These are phyloP conservation scores for Pelargonium nanum DNA, from an alignment of 345 rosid species.

Conservation along the genomic window DNA sequence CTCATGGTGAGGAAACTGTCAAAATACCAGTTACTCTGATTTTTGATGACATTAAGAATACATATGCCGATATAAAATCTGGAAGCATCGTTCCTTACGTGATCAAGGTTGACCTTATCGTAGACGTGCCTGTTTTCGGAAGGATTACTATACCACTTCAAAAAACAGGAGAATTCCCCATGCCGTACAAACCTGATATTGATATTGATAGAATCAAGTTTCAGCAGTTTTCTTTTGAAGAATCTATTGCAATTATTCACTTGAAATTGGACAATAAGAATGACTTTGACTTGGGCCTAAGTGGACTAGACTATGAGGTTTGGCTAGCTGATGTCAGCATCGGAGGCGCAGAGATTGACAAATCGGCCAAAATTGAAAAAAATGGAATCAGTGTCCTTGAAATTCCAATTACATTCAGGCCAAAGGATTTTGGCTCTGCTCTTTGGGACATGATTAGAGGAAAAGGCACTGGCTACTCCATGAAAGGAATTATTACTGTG, in stretches of 20 bases:
- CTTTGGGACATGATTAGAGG: slow-evolving; percentile 99
- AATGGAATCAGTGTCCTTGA: slow-evolving; percentile 54
- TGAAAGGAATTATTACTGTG: slow-evolving; percentile 74
- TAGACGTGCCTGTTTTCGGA: slow-evolving; percentile 84
- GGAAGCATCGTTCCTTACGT: slow-evolving; percentile 85
- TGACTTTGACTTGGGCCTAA: slow-evolving; percentile 83
- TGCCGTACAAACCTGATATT: slow-evolving; percentile 25
- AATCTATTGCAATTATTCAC: slow-evolving; percentile 78
- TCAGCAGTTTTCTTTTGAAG: slow-evolving; percentile 4
- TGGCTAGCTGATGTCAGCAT: slow-evolving; percentile 69
- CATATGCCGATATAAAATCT: slow-evolving; percentile 71
- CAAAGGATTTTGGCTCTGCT: slow-evolving; percentile 94
- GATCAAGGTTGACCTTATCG: slow-evolving; percentile 72
- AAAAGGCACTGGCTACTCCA: slow-evolving; percentile 76
- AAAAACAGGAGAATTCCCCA: slow-evolving; percentile 91
- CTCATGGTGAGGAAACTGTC: slow-evolving; percentile 92
- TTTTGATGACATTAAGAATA: slow-evolving; percentile 69
- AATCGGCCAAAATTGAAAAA: slow-evolving; percentile 56
- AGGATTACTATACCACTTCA: slow-evolving; percentile 79
- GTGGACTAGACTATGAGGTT: slow-evolving; percentile 67
- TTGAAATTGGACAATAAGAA: slow-evolving; percentile 77
- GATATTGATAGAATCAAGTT: too few relatives aligned
- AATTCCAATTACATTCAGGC: slow-evolving; percentile 75
- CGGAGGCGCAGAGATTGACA: slow-evolving; percentile 59
- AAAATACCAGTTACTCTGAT: slow-evolving; percentile 77